These are phyloP conservation scores for Fomitopsis pinicola DNA, from an alignment of 1,284 basidiomycete species.

Conservation along the genomic window DNA sequence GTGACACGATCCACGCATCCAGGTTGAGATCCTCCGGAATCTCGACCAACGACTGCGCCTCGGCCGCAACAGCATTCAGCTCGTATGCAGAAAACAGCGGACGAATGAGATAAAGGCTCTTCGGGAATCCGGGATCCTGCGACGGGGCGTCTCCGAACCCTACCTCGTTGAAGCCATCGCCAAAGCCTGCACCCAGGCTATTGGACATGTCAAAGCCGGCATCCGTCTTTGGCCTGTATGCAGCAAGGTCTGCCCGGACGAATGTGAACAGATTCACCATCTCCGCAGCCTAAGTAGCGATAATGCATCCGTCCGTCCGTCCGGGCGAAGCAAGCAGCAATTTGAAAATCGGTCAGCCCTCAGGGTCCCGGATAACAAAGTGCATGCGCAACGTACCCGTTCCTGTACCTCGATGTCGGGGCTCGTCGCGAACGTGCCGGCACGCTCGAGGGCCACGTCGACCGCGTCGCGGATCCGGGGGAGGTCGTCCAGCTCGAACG, in stretches of 20 bases:
- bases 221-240: constrained; percentile 44
- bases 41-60: constrained; percentile 79
- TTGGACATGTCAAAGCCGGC: constrained; percentile 25
- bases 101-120: constrained; percentile 83
- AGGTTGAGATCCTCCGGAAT: constrained; percentile 85
- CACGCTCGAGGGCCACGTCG: constrained; percentile 50
- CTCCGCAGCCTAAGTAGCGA: constrained; percentile 63
- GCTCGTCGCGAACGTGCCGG: constrained; percentile 52
- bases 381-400: constrained; percentile 49
- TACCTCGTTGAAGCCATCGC: constrained; percentile 18
- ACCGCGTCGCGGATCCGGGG: constrained; percentile 60
- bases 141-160: constrained; percentile 10
- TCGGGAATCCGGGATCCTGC: constrained; percentile 64
- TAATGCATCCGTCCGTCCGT: not conserved
- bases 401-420: constrained; percentile 89
- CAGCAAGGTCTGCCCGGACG: constrained; percentile 73
- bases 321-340: not conserved
- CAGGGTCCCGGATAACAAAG: not conserved
- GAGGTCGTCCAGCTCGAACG: constrained; percentile 72
- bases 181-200: constrained; percentile 26
- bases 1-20: constrained; percentile 78
- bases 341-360: not conserved
- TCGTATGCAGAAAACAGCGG: constrained; percentile 81
- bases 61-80: constrained; percentile 79
- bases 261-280: constrained; percentile 77